These are phyloP conservation scores for Fonsecaea monophora DNA, from an alignment of 2,329 filamentous ascomycete species.

Conservation along the genomic window DNA sequence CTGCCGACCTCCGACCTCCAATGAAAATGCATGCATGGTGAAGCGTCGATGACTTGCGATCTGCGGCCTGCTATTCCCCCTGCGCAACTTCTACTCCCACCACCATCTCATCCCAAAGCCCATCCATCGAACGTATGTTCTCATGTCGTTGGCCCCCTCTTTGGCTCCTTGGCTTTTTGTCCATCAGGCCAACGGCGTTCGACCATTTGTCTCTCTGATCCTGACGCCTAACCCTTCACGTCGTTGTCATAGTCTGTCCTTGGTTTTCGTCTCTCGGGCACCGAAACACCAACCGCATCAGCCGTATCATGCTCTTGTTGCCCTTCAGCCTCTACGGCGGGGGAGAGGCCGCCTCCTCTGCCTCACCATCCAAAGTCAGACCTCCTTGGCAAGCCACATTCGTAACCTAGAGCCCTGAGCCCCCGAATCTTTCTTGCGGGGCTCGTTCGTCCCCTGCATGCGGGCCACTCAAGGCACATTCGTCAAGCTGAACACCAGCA, in stretches of 20 bases:
- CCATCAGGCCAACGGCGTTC: conserved; percentile 5
- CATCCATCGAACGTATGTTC: neutral
- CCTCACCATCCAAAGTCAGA: conserved; percentile 5
- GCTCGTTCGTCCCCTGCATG: conserved; percentile 7
- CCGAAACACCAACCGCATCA: conserved; percentile 14
- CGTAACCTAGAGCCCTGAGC: conserved; percentile 23
- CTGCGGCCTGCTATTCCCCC: neutral
- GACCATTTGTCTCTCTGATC: neutral
- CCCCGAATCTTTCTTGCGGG: conserved; percentile 22
- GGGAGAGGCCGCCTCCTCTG: neutral
- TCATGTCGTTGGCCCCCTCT: neutral
- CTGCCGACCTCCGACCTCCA: conserved; percentile 13
- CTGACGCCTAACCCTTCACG: neutral
- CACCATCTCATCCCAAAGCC: neutral
- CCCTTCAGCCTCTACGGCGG: conserved; percentile 3
- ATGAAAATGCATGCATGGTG: neutral
- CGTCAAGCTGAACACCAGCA: conserved; percentile 17
- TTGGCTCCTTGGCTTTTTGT: neutral
- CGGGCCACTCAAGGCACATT: conserved; percentile 1
- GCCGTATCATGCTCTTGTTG: neutral
- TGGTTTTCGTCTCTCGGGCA: conserved; percentile 3
- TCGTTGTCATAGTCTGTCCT: neutral
- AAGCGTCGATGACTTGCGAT: neutral
- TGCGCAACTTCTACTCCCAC: neutral
- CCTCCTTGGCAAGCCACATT: conserved; percentile 36